phyloP scores from a whole-genome alignment of 2,329 filamentous ascomycete species.

The Colletotrichum theobromicola region DNA sequence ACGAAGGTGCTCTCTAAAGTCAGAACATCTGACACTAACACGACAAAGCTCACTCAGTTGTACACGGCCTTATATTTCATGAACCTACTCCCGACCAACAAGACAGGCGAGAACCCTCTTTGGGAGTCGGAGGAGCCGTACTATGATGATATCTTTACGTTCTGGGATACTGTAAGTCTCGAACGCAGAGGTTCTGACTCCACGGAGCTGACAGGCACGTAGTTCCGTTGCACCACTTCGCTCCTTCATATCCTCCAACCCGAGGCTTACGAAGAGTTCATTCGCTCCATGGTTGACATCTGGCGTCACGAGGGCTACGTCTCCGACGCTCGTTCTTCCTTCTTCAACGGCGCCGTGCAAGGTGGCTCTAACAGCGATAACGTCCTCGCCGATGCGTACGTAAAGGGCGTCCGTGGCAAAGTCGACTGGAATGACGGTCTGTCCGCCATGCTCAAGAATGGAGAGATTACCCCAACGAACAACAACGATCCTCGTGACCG shows the following conservation, averaged over 20 bases:
- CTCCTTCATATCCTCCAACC: constrained; percentile 72
- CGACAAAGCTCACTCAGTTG: constrained; percentile 61
- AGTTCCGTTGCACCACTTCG: constrained; percentile 68
- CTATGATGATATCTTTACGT: constrained; percentile 74
- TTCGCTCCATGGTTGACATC: constrained; percentile 72
- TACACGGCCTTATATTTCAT: constrained; percentile 75
- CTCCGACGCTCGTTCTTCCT: constrained; percentile 70
- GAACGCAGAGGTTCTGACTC: neutral
- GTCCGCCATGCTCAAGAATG: constrained; percentile 69
- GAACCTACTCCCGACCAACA: constrained; percentile 72
- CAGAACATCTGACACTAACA: constrained; percentile 61
- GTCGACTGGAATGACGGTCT: constrained; percentile 71
- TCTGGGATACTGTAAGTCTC: constrained; percentile 57
- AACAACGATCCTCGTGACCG: constrained; percentile 62
- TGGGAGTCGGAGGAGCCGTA: constrained; percentile 72
- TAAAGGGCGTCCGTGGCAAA: constrained; percentile 68
- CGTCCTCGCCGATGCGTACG: constrained; percentile 73
- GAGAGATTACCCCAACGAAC: constrained; percentile 65
- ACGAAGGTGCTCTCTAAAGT: constrained; percentile 66
- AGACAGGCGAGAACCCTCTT: constrained; percentile 72
- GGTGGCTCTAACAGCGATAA: constrained; percentile 76
- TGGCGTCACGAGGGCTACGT: constrained; percentile 69
- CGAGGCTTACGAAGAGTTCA: constrained; percentile 65
- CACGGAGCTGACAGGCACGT: neutral
- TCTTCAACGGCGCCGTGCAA: constrained; percentile 73